These are phyloP conservation scores for Penicillium freii DNA, from an alignment of 2,329 filamentous ascomycete genomes.

Conservation along the genomic window DNA sequence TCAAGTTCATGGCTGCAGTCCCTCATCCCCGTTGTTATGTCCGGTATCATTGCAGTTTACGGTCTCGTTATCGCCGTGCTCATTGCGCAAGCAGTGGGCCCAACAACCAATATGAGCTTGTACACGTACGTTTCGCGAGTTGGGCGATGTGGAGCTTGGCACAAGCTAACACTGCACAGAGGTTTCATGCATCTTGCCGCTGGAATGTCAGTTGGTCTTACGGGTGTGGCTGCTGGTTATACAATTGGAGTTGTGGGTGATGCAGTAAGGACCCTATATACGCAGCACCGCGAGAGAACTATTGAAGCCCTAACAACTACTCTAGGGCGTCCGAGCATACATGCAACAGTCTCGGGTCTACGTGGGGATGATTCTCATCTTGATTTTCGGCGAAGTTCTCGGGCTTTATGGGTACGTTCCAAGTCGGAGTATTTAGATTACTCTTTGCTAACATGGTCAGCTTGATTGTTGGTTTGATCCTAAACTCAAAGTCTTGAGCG, in stretches of 20 bases:
- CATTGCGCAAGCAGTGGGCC: slow-evolving; percentile 84
- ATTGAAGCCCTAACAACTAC: slow-evolving; percentile 21
- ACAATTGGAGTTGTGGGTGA: slow-evolving; percentile 96
- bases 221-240: slow-evolving; percentile 91
- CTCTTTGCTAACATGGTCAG: slow-evolving; percentile 47
- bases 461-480: slow-evolving; percentile 86
- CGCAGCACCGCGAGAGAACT: background rate
- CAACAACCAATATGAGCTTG: slow-evolving; percentile 70
- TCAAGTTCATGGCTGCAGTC: slow-evolving; percentile 36
- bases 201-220: slow-evolving; percentile 85
- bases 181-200: slow-evolving; percentile 93
- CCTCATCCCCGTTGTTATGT: slow-evolving; percentile 71
- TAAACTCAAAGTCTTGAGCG: slow-evolving; percentile 69
- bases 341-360: slow-evolving; percentile 96
- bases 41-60: slow-evolving; percentile 98
- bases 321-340: slow-evolving; percentile 77
- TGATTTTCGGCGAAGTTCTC: slow-evolving; percentile 97
- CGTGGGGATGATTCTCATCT: slow-evolving; percentile 96
- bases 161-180: slow-evolving; percentile 44
- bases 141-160: slow-evolving; percentile 14
- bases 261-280: slow-evolving; percentile 54
- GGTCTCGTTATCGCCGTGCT: slow-evolving; percentile 94
- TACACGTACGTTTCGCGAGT: slow-evolving; percentile 64
- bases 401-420: slow-evolving; percentile 84
- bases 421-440: background rate